Conservation (phyloP, 176 grass and related monocot species). For the Lolium perenne region DNA sequence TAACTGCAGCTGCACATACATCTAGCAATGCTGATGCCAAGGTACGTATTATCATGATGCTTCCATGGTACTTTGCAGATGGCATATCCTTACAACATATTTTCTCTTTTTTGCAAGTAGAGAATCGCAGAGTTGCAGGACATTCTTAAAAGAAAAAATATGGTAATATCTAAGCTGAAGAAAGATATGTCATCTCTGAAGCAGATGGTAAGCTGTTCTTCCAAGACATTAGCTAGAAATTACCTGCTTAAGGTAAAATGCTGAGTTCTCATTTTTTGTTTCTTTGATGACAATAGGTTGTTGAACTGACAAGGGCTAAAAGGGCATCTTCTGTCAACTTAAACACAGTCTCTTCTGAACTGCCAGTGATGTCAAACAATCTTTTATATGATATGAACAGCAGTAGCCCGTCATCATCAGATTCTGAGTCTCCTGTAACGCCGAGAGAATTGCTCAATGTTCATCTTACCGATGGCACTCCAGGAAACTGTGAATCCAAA, state of each 20-base stretch:
- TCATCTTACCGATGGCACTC: constrained; percentile 17
- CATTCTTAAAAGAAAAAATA: constrained; percentile 77
- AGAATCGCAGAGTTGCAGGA: constrained; percentile 84
- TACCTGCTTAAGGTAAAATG: not conserved
- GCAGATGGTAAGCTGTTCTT: constrained; percentile 60
- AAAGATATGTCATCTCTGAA: constrained; percentile 77
- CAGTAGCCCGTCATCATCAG: constrained; percentile 79
- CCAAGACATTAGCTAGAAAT: not conserved
- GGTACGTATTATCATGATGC: constrained; percentile 37
- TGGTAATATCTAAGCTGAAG: constrained; percentile 86
- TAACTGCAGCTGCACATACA: constrained; percentile 54
- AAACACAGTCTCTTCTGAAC: constrained; percentile 38
- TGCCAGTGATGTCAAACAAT: constrained; percentile 85
- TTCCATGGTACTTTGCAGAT: not conserved
- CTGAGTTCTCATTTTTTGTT: constrained; percentile 17
- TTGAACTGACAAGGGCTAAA: constrained; percentile 78
- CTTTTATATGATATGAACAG: constrained; percentile 85
- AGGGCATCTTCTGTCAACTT: constrained; percentile 54
- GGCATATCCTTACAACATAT: not conserved
- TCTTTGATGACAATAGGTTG: constrained; percentile 57
- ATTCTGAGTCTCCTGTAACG: constrained; percentile 70
- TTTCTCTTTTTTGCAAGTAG: constrained; percentile 45
- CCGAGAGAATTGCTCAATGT: constrained; percentile 40
- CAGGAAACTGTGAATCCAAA: constrained; percentile 12
- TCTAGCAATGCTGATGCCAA: constrained; percentile 62